These are phyloP conservation scores for Aureobasidium mangrovei DNA, from an alignment of 2,329 filamentous ascomycete species.

Conservation along the genomic window DNA sequence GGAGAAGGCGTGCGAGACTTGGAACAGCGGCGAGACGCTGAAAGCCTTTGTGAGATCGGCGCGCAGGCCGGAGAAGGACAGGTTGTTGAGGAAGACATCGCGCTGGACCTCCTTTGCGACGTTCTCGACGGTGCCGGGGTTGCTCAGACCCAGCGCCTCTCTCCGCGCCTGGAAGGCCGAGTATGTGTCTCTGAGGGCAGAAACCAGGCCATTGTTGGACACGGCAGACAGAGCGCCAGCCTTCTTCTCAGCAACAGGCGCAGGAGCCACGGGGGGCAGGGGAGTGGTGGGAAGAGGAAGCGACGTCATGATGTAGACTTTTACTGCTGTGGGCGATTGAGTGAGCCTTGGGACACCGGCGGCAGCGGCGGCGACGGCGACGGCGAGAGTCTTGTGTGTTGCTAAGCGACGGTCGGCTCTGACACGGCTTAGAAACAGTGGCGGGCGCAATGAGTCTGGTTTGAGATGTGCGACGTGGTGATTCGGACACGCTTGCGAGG, in stretches of 20 bases:
- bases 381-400: background rate
- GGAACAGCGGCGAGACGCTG: slow-evolving; percentile 87
- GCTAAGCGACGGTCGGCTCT: slow-evolving; percentile 4
- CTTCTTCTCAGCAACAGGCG: slow-evolving; percentile 12
- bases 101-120: slow-evolving; percentile 87
- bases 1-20: slow-evolving; percentile 93
- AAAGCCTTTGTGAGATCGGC: slow-evolving; percentile 96
- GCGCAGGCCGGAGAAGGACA: slow-evolving; percentile 91
- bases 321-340: slow-evolving; percentile 7
- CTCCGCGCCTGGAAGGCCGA: slow-evolving; percentile 75
- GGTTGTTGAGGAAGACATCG: slow-evolving; percentile 92
- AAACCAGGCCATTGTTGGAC: slow-evolving; percentile 63
- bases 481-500: background rate
- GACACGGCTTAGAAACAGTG: background rate
- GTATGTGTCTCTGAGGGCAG: slow-evolving; percentile 55
- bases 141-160: slow-evolving; percentile 77
- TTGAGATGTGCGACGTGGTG: slow-evolving; percentile 12
- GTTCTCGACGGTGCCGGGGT: slow-evolving; percentile 86
- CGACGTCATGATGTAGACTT: slow-evolving; percentile 16
- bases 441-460: slow-evolving; percentile 6
- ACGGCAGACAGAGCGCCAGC: slow-evolving; percentile 51
- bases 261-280: slow-evolving; percentile 2
- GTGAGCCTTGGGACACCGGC: slow-evolving; percentile 1
- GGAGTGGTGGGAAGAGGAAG: slow-evolving; percentile 8
- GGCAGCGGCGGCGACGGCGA: background rate